These are phyloP conservation scores for Russula olivacea DNA, from an alignment of 768 basidiomycete genomes.

Conservation along the genomic window DNA sequence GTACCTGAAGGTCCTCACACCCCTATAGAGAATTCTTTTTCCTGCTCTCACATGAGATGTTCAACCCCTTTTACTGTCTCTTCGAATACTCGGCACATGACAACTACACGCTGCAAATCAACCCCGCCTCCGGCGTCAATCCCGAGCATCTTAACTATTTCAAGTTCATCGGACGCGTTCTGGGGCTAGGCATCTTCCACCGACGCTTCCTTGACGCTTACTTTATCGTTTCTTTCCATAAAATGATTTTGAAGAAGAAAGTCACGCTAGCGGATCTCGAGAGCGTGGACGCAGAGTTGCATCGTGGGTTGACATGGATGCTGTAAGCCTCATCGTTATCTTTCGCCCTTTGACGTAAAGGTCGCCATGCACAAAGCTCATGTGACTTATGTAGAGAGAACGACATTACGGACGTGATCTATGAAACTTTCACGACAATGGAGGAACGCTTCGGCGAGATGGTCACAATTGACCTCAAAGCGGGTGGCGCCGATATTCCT, in stretches of 20 bases:
- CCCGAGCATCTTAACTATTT: conserved; percentile 99
- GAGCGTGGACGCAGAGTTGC: conserved; percentile 92
- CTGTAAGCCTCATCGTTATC: conserved; percentile 52
- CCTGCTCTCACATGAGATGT: conserved; percentile 99
- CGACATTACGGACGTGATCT: conserved; percentile 96
- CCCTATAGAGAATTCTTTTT: conserved; percentile 93
- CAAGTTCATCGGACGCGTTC: conserved; percentile 96
- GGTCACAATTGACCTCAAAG: conserved; percentile 91
- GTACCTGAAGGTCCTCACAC: conserved; percentile 9
- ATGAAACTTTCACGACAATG: conserved; percentile 94
- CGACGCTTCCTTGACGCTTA: conserved; percentile 98
- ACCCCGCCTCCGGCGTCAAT: conserved; percentile 96
- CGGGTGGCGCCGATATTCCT: conserved; percentile 75
- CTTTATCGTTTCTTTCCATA: conserved; percentile 99
- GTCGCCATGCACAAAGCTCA: conserved; percentile 21
- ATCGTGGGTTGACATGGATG: conserved; percentile 98
- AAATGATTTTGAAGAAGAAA: conserved; percentile 99
- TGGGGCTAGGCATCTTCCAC: conserved; percentile 97
- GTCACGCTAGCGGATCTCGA: conserved; percentile 90
- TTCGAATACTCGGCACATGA: conserved; percentile 99
- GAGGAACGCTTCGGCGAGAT: conserved; percentile 99
- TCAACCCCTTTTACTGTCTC: conserved; percentile 99
- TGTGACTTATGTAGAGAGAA: conserved; percentile 63
- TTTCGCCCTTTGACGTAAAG: conserved; percentile 6
- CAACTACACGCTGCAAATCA: conserved; percentile 99